These are phyloP conservation scores for Boletus rubroflammeus DNA, from an alignment of 768 basidiomycete species.

Conservation along the genomic window DNA sequence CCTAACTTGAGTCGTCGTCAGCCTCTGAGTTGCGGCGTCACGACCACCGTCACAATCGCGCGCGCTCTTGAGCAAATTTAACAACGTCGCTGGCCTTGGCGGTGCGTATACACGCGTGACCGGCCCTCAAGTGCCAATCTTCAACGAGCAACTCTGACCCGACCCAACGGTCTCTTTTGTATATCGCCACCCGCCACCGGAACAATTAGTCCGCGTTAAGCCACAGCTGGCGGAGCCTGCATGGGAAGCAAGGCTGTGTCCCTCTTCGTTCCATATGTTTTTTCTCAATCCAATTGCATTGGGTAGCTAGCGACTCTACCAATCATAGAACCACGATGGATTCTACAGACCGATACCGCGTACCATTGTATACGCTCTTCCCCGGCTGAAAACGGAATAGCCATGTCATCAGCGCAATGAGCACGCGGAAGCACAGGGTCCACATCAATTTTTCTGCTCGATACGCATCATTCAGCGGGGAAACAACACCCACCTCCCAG, in stretches of 20 bases:
- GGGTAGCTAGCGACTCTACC: constrained; percentile 9
- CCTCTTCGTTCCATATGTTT: constrained; percentile 13
- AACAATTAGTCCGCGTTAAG: constrained; percentile 16
- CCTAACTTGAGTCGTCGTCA: background rate
- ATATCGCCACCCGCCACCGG: constrained; percentile 35
- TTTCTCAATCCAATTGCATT: constrained; percentile 8
- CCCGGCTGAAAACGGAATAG: constrained; percentile 53
- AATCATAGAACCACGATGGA: constrained; percentile 58
- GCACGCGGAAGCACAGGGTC: background rate
- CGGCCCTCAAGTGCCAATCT: constrained; percentile 25
- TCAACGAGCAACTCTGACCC: constrained; percentile 13
- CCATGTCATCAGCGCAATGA: background rate
- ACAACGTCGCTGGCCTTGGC: constrained; percentile 10
- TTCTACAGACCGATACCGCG: constrained; percentile 59
- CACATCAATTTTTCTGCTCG: constrained; percentile 14
- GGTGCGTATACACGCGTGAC: constrained; percentile 4
- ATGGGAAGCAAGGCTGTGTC: constrained; percentile 21
- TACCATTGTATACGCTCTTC: constrained; percentile 81
- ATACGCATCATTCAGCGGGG: constrained; percentile 24
- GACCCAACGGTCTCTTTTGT: constrained; percentile 24
- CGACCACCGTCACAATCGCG: constrained; percentile 1
- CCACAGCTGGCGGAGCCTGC: background rate
- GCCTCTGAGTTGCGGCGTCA: constrained; percentile 15
- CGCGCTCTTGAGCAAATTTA: constrained; percentile 10
- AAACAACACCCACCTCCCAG: constrained; percentile 76